Conservation (phyloP, 257 asterid genomes). For the Solanum appendiculatum region DNA sequence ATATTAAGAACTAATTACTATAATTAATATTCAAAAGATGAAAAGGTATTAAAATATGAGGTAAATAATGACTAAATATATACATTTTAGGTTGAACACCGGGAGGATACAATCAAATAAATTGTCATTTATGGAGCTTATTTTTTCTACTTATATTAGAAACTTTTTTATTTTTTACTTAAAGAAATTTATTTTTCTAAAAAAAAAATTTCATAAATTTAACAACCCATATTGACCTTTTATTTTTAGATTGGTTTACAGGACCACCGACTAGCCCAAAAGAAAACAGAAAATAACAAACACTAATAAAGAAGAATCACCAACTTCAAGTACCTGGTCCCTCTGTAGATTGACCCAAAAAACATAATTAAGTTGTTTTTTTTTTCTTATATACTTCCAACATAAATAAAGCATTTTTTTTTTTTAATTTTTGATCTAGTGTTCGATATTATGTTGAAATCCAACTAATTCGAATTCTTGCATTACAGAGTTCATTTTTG, state of each 20-base stretch:
- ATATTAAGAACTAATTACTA: background rate
- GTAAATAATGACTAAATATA: background rate
- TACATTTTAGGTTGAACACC: background rate
- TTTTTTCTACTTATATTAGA: no score
- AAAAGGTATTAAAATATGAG: background rate
- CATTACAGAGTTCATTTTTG: background rate
- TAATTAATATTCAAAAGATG: background rate
- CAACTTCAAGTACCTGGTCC: conserved; percentile 36
- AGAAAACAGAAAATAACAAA: background rate
- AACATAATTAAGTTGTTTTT: background rate
- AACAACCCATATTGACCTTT: background rate
- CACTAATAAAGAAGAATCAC: conserved; percentile 4
- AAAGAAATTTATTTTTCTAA: no score
- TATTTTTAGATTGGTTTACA: background rate
- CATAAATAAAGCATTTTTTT: background rate
- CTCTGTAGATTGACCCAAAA: conserved; percentile 1
- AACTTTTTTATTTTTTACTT: no score
- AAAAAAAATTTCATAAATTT: no score
- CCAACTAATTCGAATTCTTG: background rate
- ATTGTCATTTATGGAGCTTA: no score
- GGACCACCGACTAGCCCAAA: background rate
- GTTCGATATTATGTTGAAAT: rapidly evolving
- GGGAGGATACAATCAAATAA: background rate
- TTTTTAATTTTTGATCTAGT: rapidly evolving
- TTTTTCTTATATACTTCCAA: background rate